Evolutionary conservation across 805 yeast species (phyloP), one percentile per base, ranked within the genome.

Genomic region (Kazachstania taianensis): DNA sequence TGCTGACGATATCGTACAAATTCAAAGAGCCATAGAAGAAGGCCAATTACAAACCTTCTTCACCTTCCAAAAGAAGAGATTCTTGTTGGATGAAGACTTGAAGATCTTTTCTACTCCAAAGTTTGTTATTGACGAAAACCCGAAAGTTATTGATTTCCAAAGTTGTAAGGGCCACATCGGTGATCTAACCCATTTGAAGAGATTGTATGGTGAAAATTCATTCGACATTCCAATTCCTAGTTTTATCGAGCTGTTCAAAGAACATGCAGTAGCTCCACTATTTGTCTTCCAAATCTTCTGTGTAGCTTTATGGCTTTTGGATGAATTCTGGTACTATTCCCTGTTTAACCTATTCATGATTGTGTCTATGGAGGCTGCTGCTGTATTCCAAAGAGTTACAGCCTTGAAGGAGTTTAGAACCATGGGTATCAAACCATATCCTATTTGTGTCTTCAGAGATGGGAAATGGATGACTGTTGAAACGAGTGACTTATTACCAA

Each of bases 211-310:
- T 36, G 68, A 69, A 45, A 92, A 92, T 65, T 72, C 72, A 46
- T 92, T 92, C 55, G 98, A 92, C 54, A 89, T 92, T 46, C 98
- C 98, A 20, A 72, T 92, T 37, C 98, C 98, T 34, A 74, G 95
- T 0, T 89, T 92, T 50, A 44, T 72, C 38, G 97, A 89, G 59
- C 68, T 92, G 50, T 92, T 92, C 67, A 80, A 84, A 54, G 97
- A 92, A 62, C 98, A 92, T 57, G 97, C 97, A 8, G 87, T 92
- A 27, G 97, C 98, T 10, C 98, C 98, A 9, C 84, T 92, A 59
- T 92, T 92, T 50, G 95, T 92, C 18, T 92, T 92, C 67, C 98
- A 92, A 66, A 70, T 92, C 39, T 92, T 92, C 59, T 87, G 96
- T 55, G 94, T 89, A 40, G 94, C 89, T 4, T 67, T 92, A 43